Evolutionary conservation across 257 asterid species (phyloP), one percentile per base, ranked within the genome.

Genomic region (Salvia splendens): DNA sequence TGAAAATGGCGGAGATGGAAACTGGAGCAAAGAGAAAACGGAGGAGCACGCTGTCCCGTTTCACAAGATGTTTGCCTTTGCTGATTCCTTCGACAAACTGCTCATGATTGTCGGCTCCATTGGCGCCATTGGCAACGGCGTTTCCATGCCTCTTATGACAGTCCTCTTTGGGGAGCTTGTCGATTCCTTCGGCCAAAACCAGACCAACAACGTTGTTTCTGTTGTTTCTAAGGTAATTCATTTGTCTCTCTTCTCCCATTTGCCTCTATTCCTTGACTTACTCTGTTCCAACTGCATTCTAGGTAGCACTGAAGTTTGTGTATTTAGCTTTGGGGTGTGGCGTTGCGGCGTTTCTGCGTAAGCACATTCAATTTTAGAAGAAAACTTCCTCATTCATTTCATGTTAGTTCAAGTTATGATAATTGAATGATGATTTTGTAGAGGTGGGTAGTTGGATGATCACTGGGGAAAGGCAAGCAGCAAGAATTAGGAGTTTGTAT

Each of bases 381-480:
- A 24, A 24, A 24, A 24, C 30, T 24, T 24, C 2, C 30, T 3
- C 1, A 24, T 24, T 24, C 30, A 1, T 24, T 24, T 24, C 30
- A 24, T 24, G 30, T 24, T 24, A 24, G 30, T 24, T 24, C 30
- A 24, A 24, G 30, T 24, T 24, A 24, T 38, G 6, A 35, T 35
- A 35, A 35, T 6, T 35, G 7, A 4, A 4, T 49, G 54, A 15
- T 15, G 10, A 17, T 45, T 35, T 46, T 42, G 60, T 64, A 92
- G 98, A 92, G 92, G 86, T 83, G 63, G 62, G 78, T 33, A 83
- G 84, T 52, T 92, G 98, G 96, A 84, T 80, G 81, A 71, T 92
- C 76, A 87, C 95, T 0, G 96, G 95, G n/a, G 96, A 87, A 68
- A 82, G 95, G 82, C 98, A 92, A 76, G 91, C 94, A 3, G 84